Evolutionary conservation across 441 rosid species (phyloP).

Genomic region (Theobroma grandiflorum): DNA sequence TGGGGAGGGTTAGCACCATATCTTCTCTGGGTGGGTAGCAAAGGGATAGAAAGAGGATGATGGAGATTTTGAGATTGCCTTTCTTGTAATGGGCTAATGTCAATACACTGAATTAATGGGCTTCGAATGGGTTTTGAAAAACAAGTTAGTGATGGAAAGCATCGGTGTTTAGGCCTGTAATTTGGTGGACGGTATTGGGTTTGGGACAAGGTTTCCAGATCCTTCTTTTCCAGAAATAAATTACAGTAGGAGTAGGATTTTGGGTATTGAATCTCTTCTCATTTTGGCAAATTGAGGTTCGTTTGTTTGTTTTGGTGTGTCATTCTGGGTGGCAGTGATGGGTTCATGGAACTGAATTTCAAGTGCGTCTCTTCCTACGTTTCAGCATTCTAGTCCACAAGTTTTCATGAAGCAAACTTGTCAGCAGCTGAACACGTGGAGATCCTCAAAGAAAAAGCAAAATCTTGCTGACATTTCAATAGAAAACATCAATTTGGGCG

Average conservation of each 20-base stretch:
- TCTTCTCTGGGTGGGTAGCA: neutral
- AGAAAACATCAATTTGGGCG: neutral
- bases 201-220: neutral
- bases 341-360: neutral
- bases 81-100: neutral
- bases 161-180: neutral
- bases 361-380: neutral
- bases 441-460: neutral
- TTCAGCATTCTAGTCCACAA: neutral
- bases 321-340: neutral
- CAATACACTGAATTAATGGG: neutral
- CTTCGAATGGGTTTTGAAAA: neutral
- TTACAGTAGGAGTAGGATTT: neutral
- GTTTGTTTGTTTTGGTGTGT: neutral
- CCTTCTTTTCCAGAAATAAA: neutral
- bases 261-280: neutral
- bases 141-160: neutral
- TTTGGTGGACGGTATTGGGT: neutral
- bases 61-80: neutral
- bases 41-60: slow-evolving; percentile 2
- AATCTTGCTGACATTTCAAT: neutral
- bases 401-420: neutral
- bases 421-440: neutral
- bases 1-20: slow-evolving; percentile 72
- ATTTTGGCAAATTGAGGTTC: neutral